These are phyloP conservation scores for Scolecobasidium constrictum DNA, from an alignment of 2,329 filamentous ascomycete species.

Conservation along the genomic window DNA sequence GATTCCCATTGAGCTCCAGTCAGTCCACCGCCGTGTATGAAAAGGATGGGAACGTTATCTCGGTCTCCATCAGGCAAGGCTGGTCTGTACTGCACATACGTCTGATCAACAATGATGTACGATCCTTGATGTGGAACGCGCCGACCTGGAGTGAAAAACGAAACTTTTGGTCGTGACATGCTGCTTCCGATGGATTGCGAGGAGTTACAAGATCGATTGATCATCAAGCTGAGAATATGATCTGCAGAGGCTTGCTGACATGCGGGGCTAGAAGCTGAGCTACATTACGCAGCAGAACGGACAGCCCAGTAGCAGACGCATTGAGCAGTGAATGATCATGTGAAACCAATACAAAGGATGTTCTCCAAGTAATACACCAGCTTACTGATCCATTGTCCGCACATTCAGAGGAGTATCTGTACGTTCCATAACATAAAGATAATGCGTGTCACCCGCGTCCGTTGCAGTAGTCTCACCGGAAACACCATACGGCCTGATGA, in stretches of 20 bases:
- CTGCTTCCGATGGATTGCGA: no score
- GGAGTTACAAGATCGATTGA: no score
- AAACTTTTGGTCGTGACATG: conserved; percentile 1
- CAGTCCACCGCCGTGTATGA: conserved; percentile 11
- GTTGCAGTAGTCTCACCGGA: no score
- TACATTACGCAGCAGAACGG: no score
- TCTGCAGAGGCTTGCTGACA: no score
- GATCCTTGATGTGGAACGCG: conserved; percentile 7
- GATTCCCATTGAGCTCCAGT: conserved; percentile 10
- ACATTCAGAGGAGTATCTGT: neutral
- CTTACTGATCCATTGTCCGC: no score
- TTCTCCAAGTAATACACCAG: no score
- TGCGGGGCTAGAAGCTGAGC: no score
- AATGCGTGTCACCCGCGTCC: neutral
- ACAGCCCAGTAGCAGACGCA: no score
- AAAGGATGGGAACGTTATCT: conserved; percentile 5
- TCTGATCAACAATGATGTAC: conserved; percentile 11
- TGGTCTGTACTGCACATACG: conserved; percentile 10
- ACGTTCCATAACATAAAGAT: neutral
- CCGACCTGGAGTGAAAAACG: conserved; percentile 9
- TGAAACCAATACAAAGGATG: no score
- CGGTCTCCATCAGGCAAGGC: neutral
- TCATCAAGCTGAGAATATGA: no score
- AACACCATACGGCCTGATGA: neutral
- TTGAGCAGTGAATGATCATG: no score